Conservation (phyloP, 352 stramenopile genomes). For the Globisporangium heterothallicum region DNA sequence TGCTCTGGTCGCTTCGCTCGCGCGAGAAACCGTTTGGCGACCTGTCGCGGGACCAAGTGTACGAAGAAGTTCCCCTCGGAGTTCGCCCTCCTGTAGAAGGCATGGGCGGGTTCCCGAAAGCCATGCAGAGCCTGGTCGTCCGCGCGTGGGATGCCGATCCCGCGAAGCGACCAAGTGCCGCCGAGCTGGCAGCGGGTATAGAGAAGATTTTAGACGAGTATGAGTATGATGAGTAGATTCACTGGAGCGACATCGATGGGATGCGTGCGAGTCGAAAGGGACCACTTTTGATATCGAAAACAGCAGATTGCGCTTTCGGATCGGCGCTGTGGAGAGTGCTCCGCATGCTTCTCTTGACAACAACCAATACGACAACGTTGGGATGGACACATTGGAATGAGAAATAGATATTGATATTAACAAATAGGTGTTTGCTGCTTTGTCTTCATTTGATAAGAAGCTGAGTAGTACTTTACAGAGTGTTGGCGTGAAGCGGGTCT, state of each 20-base stretch:
- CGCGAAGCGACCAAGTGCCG: slow-evolving; percentile 37
- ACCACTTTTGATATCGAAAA: too few relatives aligned
- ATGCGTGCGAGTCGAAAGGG: too few relatives aligned
- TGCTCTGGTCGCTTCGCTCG: slow-evolving; percentile 55
- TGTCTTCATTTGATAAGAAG: slow-evolving; percentile 34
- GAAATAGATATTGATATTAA: slow-evolving; percentile 56
- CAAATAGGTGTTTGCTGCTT: slow-evolving; percentile 42
- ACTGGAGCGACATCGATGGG: slow-evolving; percentile 23
- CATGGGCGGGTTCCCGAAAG: slow-evolving; percentile 54
- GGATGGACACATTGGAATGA: too few relatives aligned
- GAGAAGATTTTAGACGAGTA: slow-evolving; percentile 42
- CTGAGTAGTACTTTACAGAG: background rate
- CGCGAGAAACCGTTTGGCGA: slow-evolving; percentile 41
- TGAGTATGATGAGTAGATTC: slow-evolving; percentile 21
- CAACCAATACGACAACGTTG: too few relatives aligned
- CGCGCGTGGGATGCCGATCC: slow-evolving; percentile 47
- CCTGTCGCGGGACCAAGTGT: slow-evolving; percentile 45
- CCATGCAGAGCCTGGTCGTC: slow-evolving; percentile 64
- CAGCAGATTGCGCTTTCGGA: too few relatives aligned
- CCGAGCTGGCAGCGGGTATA: slow-evolving; percentile 44
- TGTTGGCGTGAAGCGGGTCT: slow-evolving; percentile 26
- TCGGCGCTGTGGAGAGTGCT: too few relatives aligned
- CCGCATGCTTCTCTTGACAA: too few relatives aligned
- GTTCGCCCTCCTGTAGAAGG: slow-evolving; percentile 32
- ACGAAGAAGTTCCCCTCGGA: slow-evolving; percentile 42